phyloP scores from a whole-genome alignment of 192 early-diverging fungal genomes.

The Coemansia sp. region DNA sequence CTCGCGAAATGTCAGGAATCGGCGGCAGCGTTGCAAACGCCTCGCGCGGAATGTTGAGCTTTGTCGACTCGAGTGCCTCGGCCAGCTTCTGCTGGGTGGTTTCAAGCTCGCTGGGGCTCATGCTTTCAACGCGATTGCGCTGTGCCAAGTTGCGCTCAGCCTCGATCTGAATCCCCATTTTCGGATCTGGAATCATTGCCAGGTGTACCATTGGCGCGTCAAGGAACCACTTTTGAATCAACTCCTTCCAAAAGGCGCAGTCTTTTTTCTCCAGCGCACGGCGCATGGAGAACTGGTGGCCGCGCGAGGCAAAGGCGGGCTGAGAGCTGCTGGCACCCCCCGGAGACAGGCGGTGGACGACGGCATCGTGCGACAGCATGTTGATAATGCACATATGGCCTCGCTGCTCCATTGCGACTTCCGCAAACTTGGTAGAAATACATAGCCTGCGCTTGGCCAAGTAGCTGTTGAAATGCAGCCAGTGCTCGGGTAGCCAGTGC shows the following conservation, averaged over 20 bases:
- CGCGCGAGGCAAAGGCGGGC: conserved; percentile 56
- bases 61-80: conserved; percentile 35
- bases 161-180: conserved; percentile 42
- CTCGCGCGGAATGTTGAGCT: conserved; percentile 52
- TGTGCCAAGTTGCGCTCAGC: conserved; percentile 44
- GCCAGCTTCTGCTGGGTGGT: conserved; percentile 38
- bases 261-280: conserved; percentile 19
- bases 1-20: conserved; percentile 56
- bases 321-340: conserved; percentile 10
- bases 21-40: conserved; percentile 62
- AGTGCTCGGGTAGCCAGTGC: conserved; percentile 35
- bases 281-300: conserved; percentile 53
- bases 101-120: conserved; percentile 10
- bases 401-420: conserved; percentile 48
- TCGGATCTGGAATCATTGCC: conserved; percentile 39
- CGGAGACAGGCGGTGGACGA: conserved; percentile 33
- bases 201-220: conserved; percentile 29
- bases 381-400: conserved; percentile 13
- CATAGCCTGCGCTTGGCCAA: conserved; percentile 46
- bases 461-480: conserved; percentile 29
- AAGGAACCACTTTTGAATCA: conserved; percentile 43
- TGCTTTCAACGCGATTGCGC: conserved; percentile 34
- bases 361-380: conserved; percentile 54
- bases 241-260: conserved; percentile 24
- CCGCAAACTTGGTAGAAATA: conserved; percentile 61